Evolutionary conservation across 2,329 filamentous ascomycete species (phyloP).

Genomic region (Calycina marina): DNA sequence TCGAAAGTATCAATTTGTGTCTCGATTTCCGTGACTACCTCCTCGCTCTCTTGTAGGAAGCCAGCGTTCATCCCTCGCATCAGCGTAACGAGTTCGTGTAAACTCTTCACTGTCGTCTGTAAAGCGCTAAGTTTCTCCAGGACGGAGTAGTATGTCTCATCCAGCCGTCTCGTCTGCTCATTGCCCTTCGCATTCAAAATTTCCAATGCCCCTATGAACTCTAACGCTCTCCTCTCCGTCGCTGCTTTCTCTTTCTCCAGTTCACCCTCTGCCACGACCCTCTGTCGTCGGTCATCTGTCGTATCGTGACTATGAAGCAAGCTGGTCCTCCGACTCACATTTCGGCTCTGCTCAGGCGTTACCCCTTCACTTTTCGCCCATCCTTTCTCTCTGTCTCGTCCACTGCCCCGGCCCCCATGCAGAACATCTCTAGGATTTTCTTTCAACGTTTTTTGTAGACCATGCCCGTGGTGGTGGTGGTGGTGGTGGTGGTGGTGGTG

Average conservation of each 20-base stretch:
- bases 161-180: constrained; percentile 48
- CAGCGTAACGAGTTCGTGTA: constrained; percentile 52
- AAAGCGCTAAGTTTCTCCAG: constrained; percentile 52
- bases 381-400: no score
- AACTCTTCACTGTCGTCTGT: constrained; percentile 45
- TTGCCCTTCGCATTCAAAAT: constrained; percentile 46
- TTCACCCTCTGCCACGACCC: constrained; percentile 25
- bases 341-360: constrained; percentile 29
- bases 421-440: no score
- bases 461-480: no score
- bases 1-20: constrained; percentile 38
- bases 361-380: constrained; percentile 25
- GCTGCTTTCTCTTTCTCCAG: constrained; percentile 28
- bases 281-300: constrained; percentile 8
- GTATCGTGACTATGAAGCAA: constrained; percentile 18
- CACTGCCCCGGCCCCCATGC: no score
- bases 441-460: no score
- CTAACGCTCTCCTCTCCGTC: constrained; percentile 35
- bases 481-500: constrained; percentile 23
- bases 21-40: constrained; percentile 44
- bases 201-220: no score
- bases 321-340: constrained; percentile 30
- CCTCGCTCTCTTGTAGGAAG: constrained; percentile 45
- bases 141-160: constrained; percentile 61
- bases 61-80: constrained; percentile 41